Conservation (phyloP, 2,329 filamentous ascomycete genomes). For the Colletotrichum lupini region DNA sequence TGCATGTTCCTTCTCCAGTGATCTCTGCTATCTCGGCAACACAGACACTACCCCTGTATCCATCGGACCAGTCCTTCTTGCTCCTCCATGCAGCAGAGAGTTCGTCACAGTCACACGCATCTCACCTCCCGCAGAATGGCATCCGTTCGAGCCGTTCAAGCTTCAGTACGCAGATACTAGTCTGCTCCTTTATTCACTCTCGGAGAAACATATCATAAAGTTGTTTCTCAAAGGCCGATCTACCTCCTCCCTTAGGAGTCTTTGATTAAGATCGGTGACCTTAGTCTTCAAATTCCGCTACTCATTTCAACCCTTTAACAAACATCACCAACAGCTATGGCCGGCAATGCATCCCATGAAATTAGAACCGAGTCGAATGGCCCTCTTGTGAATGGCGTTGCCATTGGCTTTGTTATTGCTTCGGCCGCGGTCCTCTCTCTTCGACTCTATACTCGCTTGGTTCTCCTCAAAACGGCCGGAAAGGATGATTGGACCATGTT, state of each 20-base stretch:
- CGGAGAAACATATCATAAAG: not conserved
- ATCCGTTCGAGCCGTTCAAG: no score
- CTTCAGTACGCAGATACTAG: no score
- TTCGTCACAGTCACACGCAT: no score
- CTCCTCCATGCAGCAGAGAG: not conserved
- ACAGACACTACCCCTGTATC: not conserved
- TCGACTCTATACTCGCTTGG: conserved; percentile 40
- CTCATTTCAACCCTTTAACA: not conserved
- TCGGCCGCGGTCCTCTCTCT: conserved; percentile 32
- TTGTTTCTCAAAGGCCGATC: not conserved
- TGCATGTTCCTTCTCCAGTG: not conserved
- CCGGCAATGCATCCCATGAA: not conserved
- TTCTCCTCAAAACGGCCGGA: conserved; percentile 39
- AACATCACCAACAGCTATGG: not conserved
- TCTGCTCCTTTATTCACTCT: no score
- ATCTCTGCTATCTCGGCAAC: not conserved
- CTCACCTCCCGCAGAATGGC: no score
- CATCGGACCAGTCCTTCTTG: no score
- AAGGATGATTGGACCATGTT: conserved; percentile 44
- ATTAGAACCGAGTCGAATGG: conserved; percentile 37
- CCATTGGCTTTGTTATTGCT: conserved; percentile 37
- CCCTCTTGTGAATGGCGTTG: conserved; percentile 38
- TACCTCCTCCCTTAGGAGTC: not conserved
- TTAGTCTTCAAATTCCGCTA: not conserved
- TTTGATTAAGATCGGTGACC: not conserved